Conservation (phyloP, 2,329 filamentous ascomycete genomes). For the Fusarium algeriense region DNA sequence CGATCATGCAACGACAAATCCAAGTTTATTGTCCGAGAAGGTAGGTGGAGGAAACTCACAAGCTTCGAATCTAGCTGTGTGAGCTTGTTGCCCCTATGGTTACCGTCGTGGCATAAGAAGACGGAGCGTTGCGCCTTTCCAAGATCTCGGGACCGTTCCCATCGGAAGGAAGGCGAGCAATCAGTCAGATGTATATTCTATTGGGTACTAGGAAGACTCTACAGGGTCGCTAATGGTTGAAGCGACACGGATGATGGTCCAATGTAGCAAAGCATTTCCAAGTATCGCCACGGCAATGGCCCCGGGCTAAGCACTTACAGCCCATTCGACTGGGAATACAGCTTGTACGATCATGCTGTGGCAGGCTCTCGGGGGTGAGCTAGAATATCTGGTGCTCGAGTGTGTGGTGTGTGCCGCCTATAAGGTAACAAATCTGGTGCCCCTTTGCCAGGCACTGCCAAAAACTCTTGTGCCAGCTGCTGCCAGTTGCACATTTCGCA, state of each 20-base stretch:
- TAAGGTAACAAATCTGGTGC: constrained; percentile 26
- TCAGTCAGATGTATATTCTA: constrained; percentile 3
- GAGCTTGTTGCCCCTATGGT: neutral
- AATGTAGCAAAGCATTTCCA: constrained; percentile 5
- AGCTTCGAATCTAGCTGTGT: neutral
- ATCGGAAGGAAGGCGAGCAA: constrained; percentile 12
- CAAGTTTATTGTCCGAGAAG: neutral
- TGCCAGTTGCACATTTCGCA: constrained; percentile 32
- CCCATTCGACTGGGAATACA: constrained; percentile 25
- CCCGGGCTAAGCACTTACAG: constrained; percentile 15
- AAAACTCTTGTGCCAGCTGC: constrained; percentile 38
- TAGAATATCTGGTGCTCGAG: neutral
- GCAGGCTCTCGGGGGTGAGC: constrained; percentile 23
- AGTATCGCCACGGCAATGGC: neutral
- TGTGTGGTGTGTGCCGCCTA: constrained; percentile 12
- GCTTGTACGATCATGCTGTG: constrained; percentile 38
- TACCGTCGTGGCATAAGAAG: constrained; percentile 10
- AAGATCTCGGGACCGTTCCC: neutral
- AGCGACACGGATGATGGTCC: constrained; percentile 12
- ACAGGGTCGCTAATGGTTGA: constrained; percentile 5
- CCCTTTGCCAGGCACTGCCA: constrained; percentile 29
- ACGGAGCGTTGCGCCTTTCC: constrained; percentile 1
- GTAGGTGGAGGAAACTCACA: neutral
- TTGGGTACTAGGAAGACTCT: constrained; percentile 11
- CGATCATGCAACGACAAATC: constrained; percentile 10